phyloP scores from a whole-genome alignment of 1,284 basidiomycete genomes.

The Puccinia novopanici region DNA sequence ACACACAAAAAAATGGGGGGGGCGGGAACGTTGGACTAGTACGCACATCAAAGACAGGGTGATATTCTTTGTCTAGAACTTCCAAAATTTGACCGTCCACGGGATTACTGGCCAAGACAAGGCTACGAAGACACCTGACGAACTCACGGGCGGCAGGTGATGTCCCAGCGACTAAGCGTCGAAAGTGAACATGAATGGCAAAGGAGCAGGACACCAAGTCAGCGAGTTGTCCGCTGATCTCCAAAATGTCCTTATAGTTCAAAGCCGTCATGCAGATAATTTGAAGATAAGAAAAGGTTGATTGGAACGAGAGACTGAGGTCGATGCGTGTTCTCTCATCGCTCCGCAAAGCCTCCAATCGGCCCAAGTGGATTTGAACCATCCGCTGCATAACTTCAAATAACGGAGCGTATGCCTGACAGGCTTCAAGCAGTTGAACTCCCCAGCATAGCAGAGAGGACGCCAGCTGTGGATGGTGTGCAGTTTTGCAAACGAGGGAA shows the following conservation, averaged over 20 bases:
- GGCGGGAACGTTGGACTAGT: background rate
- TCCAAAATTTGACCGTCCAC: conserved; percentile 40
- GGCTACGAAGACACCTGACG: conserved; percentile 30
- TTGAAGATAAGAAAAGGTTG: conserved; percentile 32
- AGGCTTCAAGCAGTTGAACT: conserved; percentile 44
- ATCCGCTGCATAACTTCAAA: conserved; percentile 35
- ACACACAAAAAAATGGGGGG: background rate
- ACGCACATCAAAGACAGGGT: conserved; percentile 25
- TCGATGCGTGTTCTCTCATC: conserved; percentile 26
- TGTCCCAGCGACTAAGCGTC: conserved; percentile 11
- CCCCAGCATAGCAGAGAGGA: conserved; percentile 45
- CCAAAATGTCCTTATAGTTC: conserved; percentile 30
- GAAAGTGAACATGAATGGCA: conserved; percentile 38
- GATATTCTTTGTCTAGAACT: conserved; percentile 44
- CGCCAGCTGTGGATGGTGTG: conserved; percentile 27
- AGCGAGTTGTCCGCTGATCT: conserved; percentile 33
- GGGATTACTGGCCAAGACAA: conserved; percentile 38
- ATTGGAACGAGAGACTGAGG: conserved; percentile 24
- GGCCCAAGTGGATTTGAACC: conserved; percentile 36
- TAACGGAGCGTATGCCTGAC: conserved; percentile 29
- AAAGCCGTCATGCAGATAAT: conserved; percentile 35
- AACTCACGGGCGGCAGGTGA: conserved; percentile 8
- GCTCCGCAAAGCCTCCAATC: conserved; percentile 25
- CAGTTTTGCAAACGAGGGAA: background rate
- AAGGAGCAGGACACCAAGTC: conserved; percentile 26